Base-by-base conservation (phyloP, 306 rosid species). In the Cercis canadensis region DNA sequence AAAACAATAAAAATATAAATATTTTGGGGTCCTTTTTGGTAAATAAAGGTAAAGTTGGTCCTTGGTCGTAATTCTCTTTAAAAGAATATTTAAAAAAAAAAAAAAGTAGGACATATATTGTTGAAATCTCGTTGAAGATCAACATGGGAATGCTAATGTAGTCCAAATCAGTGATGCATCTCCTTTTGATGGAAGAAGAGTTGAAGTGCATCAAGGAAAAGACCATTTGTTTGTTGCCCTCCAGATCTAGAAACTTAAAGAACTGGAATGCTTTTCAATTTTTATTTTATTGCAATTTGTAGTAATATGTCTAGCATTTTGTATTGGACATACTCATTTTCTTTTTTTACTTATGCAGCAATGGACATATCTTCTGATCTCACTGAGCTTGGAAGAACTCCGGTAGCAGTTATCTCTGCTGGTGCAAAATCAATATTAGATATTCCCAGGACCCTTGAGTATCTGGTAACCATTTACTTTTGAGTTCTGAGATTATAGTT, bases 281-380 rank as follows among this genome's bases (percentile, higher is more conserved):
- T 29, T 18, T 33, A 17, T 54, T 1, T 60, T 47, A 46, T 31
- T 12, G 75, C 34, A 24, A 15, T 62, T 50, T 67, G 50, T 66
- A 37, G 31, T 64, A 60, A 47, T 21, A n/a, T 37, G 18, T 60
- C 54, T 55, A 29, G 53, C 47, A 55, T 50, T 50, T 47, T 65
- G 60, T 50, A 40, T 73, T 46, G 31, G 61, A 57, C 60, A 43
- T 73, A 16, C 57, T 57, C 56, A 36, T 70, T 72, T 34, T 70
- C 11, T 41, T 69, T 67, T n/a, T 64, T 67, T 62, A 47, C 47
- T 78, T 81, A 44, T 59, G 79, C 83, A 92, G 98, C 93, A 29
- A 77, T 93, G 92, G 98, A 93, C 76, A 75, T 90, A 79, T 93
- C 98, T 59, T 93, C 97, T 49, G 98, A 93, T 81, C 97, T 93